These are phyloP conservation scores for Craterostigma plantagineum DNA, from an alignment of 257 asterid genomes.

Conservation along the genomic window DNA sequence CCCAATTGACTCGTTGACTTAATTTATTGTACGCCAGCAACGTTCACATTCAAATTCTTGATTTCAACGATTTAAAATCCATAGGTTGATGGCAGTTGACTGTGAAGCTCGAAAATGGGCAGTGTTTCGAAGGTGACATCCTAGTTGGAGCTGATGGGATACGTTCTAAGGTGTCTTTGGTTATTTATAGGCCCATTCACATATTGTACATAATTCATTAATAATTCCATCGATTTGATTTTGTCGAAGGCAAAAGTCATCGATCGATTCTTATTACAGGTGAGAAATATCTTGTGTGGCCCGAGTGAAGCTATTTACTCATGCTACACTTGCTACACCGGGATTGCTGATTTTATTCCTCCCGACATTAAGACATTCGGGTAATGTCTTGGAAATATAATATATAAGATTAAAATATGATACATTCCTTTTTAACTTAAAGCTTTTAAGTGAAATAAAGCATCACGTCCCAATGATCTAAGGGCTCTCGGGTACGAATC, in stretches of 20 bases:
- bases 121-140: slow-evolving; percentile 60
- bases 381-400: too few relatives aligned
- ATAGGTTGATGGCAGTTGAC: slow-evolving; percentile 33
- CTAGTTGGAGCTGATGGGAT: slow-evolving; percentile 98
- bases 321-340: slow-evolving; percentile 95
- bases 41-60: too few relatives aligned
- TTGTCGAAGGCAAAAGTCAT: neutral
- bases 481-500: too few relatives aligned
- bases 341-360: slow-evolving; percentile 85
- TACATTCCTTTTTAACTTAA: too few relatives aligned
- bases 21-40: too few relatives aligned
- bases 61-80: neutral
- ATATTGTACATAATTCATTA: neutral
- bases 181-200: too few relatives aligned
- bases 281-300: slow-evolving; percentile 62
- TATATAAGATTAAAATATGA: too few relatives aligned
- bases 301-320: slow-evolving; percentile 50
- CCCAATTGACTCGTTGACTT: too few relatives aligned
- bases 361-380: slow-evolving; percentile 92
- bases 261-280: slow-evolving; percentile 16
- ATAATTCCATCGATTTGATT: too few relatives aligned
- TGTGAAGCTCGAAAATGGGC: slow-evolving; percentile 63
- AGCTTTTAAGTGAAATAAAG: too few relatives aligned
- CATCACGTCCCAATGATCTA: too few relatives aligned
- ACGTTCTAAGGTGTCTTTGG: slow-evolving; percentile 84